Percentiles rank a stretch among this genome's conserved stretches.
Conservation (phyloP, 805 yeast species). For the Ogataea degrootiae region DNA sequence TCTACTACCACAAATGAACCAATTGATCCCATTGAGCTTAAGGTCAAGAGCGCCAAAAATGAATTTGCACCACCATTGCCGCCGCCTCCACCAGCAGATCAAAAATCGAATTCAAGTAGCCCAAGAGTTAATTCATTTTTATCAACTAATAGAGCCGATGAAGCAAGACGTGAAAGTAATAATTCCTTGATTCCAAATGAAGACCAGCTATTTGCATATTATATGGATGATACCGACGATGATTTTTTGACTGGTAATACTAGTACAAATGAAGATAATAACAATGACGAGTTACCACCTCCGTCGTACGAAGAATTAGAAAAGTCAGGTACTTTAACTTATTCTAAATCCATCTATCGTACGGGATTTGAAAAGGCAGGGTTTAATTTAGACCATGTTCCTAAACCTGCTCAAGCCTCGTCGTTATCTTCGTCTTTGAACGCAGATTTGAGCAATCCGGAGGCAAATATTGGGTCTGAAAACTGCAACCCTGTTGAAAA, state of each 20-base stretch:
- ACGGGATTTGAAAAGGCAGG: slow-evolving; percentile 35
- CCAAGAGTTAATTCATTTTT: slow-evolving; percentile 22
- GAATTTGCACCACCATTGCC: slow-evolving; percentile 26
- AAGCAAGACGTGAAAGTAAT: slow-evolving; percentile 13
- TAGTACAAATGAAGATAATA: slow-evolving; percentile 1
- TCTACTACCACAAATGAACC: not conserved
- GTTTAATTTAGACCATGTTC: slow-evolving; percentile 25
- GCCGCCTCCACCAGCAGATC: slow-evolving; percentile 24
- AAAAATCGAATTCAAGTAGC: slow-evolving; percentile 19
- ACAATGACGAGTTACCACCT: slow-evolving; percentile 20
- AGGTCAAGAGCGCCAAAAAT: not conserved
- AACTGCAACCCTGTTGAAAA: not conserved
- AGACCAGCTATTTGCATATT: slow-evolving; percentile 14
- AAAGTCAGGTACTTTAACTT: slow-evolving; percentile 29
- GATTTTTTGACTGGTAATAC: not conserved
- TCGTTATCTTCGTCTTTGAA: not conserved
- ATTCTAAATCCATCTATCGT: slow-evolving; percentile 30
- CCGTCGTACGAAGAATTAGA: slow-evolving; percentile 32
- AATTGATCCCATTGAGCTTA: slow-evolving; percentile 1
- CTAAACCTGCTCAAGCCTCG: not conserved
- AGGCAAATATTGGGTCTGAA: not conserved
- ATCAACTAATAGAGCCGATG: not conserved
- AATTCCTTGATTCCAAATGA: slow-evolving; percentile 24
- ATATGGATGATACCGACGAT: slow-evolving; percentile 6
- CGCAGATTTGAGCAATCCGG: not conserved